Percentiles rank a stretch among this genome's conserved stretches.
Evolutionary conservation across 1,139 yeast genomes (phyloP).

Genomic region (Diutina mesorugosa): DNA sequence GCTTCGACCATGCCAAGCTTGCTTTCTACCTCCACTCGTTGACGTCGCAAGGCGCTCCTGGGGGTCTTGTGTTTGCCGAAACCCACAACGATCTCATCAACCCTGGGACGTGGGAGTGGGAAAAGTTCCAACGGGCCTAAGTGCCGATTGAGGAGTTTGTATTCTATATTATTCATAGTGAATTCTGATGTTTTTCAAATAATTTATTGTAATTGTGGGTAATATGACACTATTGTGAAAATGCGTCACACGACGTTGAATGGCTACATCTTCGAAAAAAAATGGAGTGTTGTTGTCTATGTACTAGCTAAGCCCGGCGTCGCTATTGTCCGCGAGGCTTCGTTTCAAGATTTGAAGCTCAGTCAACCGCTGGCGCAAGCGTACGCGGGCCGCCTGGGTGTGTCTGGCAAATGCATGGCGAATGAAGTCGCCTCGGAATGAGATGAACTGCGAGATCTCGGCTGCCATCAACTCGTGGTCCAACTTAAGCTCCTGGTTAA

Average conservation of each 20-base stretch:
- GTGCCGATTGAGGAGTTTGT: too few relatives aligned
- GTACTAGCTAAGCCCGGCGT: neutral
- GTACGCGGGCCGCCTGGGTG: slow-evolving; percentile 3
- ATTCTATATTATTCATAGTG: too few relatives aligned
- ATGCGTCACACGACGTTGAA: too few relatives aligned
- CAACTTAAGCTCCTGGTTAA: slow-evolving; percentile 25
- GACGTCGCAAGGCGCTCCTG: slow-evolving; percentile 4
- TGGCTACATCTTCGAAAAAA: too few relatives aligned
- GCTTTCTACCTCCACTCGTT: slow-evolving; percentile 7
- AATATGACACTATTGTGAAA: too few relatives aligned
- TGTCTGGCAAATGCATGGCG: slow-evolving; percentile 17
- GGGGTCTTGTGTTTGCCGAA: slow-evolving; percentile 4
- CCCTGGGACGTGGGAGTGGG: slow-evolving; percentile 47
- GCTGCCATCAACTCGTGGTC: slow-evolving; percentile 51
- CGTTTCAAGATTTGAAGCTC: slow-evolving; percentile 3
- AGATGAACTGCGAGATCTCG: slow-evolving; percentile 45
- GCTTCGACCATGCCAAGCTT: slow-evolving; percentile 14
- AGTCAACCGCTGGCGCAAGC: slow-evolving; percentile 5
- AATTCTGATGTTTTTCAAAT: too few relatives aligned
- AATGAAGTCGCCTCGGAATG: slow-evolving; percentile 32
- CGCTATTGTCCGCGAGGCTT: neutral
- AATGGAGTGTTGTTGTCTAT: neutral
- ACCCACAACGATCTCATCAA: slow-evolving; percentile 40
- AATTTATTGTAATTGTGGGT: neutral
- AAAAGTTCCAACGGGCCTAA: slow-evolving; percentile 9